Evolutionary conservation across 2,329 filamentous ascomycete genomes (phyloP).

Genomic region (Fusarium continuum): DNA sequence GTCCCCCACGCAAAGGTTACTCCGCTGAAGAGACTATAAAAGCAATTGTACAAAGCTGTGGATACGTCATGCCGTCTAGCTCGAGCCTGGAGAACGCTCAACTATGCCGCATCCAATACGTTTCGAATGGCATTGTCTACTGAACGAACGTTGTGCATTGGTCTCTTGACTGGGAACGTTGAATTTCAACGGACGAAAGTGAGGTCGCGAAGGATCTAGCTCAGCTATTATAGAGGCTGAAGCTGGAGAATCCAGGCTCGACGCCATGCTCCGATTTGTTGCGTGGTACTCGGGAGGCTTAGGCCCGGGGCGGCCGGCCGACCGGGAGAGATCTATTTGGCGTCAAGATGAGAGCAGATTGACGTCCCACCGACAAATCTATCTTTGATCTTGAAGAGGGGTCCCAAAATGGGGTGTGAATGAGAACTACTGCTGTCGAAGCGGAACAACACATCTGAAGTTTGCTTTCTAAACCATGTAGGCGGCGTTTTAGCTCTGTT

Average conservation of each 20-base stretch:
- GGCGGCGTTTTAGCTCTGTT: slow-evolving; percentile 11
- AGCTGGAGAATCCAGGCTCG: slow-evolving; percentile 14
- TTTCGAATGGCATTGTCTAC: slow-evolving; percentile 3
- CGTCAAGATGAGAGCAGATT: slow-evolving; percentile 14
- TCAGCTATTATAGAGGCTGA: neutral
- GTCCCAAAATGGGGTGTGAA: neutral
- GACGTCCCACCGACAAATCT: slow-evolving; percentile 1
- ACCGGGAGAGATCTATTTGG: slow-evolving; percentile 22
- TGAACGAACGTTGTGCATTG: neutral
- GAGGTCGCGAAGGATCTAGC: neutral
- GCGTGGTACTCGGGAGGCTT: neutral
- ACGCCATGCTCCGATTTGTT: slow-evolving; percentile 31
- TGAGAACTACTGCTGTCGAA: neutral
- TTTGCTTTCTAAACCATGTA: slow-evolving; percentile 21
- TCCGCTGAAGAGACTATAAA: slow-evolving; percentile 37
- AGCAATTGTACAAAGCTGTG: slow-evolving; percentile 19
- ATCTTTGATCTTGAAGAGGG: neutral
- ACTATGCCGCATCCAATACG: neutral
- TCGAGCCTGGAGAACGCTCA: slow-evolving; percentile 4
- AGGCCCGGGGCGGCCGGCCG: slow-evolving; percentile 19
- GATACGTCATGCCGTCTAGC: slow-evolving; percentile 25
- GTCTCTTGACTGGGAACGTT: slow-evolving; percentile 7
- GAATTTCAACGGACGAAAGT: neutral
- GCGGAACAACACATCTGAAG: slow-evolving; percentile 8
- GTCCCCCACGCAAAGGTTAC: slow-evolving; percentile 1